A percentile compares a stretch with the other conserved stretches of the same genome.
Conservation (phyloP, 179 eudicot genomes). For the Pouteria campechiana region DNA sequence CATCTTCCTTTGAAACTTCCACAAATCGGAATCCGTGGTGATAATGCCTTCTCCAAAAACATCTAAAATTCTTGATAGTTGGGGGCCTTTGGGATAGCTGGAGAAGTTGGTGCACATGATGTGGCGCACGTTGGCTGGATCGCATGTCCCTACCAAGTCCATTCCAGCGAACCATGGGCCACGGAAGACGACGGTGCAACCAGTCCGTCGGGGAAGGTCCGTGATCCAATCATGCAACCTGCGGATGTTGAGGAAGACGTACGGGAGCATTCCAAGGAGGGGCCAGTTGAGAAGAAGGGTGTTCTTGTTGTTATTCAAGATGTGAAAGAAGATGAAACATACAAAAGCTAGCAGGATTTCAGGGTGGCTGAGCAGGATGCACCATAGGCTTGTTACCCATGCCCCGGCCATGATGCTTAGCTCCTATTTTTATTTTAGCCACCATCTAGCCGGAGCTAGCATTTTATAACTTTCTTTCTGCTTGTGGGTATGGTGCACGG, state of each 20-base stretch:
- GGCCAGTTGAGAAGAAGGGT: conserved; percentile 44
- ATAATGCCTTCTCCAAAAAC: conserved; percentile 43
- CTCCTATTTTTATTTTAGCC: too few species aligned
- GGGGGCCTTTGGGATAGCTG: conserved; percentile 37
- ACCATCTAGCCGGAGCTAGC: too few species aligned
- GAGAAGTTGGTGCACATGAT: conserved; percentile 34
- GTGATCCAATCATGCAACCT: conserved; percentile 18
- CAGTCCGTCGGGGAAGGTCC: background rate
- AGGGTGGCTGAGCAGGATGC: conserved; percentile 1
- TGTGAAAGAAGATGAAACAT: conserved; percentile 16
- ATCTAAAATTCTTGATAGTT: conserved; percentile 28
- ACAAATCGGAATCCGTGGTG: conserved; percentile 35
- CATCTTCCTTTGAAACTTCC: conserved; percentile 31
- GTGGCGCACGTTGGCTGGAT: conserved; percentile 36
- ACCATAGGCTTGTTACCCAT: too few species aligned
- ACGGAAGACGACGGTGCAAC: conserved; percentile 17
- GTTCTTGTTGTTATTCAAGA: conserved; percentile 7
- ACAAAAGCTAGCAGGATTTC: conserved; percentile 14
- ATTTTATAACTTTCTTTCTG: too few species aligned
- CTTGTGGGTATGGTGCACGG: too few species aligned
- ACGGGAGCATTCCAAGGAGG: conserved; percentile 33
- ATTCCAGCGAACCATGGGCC: conserved; percentile 42
- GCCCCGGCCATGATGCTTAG: too few species aligned
- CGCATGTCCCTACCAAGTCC: conserved; percentile 28
- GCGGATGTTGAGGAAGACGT: conserved; percentile 14